phyloP scores from a whole-genome alignment of 2,329 filamentous ascomycete genomes.

The Alternaria postmessia region DNA sequence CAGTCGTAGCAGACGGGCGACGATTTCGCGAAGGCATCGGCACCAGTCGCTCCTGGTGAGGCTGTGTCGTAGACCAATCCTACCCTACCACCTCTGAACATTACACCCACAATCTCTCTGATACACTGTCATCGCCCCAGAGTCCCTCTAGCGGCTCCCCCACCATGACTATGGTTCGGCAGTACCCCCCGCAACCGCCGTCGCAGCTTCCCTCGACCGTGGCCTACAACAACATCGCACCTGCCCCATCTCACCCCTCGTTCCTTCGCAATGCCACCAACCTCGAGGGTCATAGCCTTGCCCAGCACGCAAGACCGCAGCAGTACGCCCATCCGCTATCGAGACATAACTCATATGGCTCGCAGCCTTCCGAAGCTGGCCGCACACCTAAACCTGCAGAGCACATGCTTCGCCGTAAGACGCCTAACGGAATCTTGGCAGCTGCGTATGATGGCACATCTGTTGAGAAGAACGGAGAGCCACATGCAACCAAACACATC shows the following conservation, averaged over 20 bases:
- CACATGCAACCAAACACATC: slow-evolving; percentile 83
- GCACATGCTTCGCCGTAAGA: slow-evolving; percentile 87
- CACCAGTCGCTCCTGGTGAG: slow-evolving; percentile 52
- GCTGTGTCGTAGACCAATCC: slow-evolving; percentile 27
- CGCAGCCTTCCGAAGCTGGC: slow-evolving; percentile 36
- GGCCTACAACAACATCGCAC: slow-evolving; percentile 34
- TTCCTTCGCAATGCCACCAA: slow-evolving; percentile 37
- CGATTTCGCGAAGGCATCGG: slow-evolving; percentile 55
- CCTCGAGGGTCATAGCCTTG: slow-evolving; percentile 33
- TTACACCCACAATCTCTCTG: not conserved
- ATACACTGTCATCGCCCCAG: slow-evolving; percentile 5
- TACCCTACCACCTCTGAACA: not conserved
- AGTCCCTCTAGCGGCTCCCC: slow-evolving; percentile 18
- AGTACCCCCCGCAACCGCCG: slow-evolving; percentile 46
- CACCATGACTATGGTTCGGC: slow-evolving; percentile 52
- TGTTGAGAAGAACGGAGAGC: slow-evolving; percentile 74
- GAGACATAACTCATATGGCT: slow-evolving; percentile 48
- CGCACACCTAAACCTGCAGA: slow-evolving; percentile 59
- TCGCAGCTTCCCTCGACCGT: slow-evolving; percentile 38
- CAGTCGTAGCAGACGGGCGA: slow-evolving; percentile 48
- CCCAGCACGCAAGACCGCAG: slow-evolving; percentile 39
- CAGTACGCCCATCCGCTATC: slow-evolving; percentile 53
- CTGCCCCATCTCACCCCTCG: slow-evolving; percentile 35
- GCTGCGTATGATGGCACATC: slow-evolving; percentile 89
- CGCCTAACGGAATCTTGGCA: slow-evolving; percentile 90